Percentiles rank a stretch among this genome's conserved stretches.
phyloP scores from a whole-genome alignment of 2,329 filamentous ascomycete species.

The Elsinoe batatas region DNA sequence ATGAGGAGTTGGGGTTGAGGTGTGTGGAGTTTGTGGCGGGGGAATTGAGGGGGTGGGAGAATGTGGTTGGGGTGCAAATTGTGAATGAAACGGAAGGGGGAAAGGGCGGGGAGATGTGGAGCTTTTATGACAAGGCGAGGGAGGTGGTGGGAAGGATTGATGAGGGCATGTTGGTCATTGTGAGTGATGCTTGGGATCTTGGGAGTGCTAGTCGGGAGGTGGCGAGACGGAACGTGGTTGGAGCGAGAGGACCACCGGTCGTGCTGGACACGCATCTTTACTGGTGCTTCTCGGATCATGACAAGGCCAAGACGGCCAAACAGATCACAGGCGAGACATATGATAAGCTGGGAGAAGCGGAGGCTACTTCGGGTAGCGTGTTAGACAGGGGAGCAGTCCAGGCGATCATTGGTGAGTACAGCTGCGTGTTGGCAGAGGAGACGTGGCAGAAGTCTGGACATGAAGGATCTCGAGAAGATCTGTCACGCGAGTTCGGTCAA shows the following conservation, averaged over 20 bases:
- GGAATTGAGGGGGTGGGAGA: conserved; percentile 35
- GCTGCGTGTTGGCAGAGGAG: conserved; percentile 44
- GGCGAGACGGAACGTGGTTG: conserved; percentile 26
- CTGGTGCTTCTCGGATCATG: conserved; percentile 46
- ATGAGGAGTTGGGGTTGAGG: conserved; percentile 38
- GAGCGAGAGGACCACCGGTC: conserved; percentile 35
- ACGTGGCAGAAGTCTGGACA: conserved; percentile 34
- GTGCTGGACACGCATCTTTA: conserved; percentile 52
- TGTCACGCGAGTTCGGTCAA: conserved; percentile 38
- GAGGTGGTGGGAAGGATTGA: conserved; percentile 40
- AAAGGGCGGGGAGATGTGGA: conserved; percentile 42
- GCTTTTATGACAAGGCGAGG: conserved; percentile 47
- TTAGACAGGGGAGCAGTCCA: conserved; percentile 42
- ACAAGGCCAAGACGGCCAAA: conserved; percentile 42
- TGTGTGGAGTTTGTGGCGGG: conserved; percentile 43
- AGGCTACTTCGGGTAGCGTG: conserved; percentile 40
- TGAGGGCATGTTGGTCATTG: conserved; percentile 43
- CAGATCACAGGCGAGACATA: conserved; percentile 41
- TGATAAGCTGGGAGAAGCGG: conserved; percentile 36
- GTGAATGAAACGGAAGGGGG: conserved; percentile 47
- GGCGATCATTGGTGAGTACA: conserved; percentile 49
- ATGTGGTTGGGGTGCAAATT: conserved; percentile 47
- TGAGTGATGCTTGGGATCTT: conserved; percentile 51
- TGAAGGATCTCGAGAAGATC: conserved; percentile 28
- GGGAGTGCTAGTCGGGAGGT: conserved; percentile 3